phyloP scores from a whole-genome alignment of 2,329 filamentous ascomycete genomes.

The Fusarium solani-melongenae region DNA sequence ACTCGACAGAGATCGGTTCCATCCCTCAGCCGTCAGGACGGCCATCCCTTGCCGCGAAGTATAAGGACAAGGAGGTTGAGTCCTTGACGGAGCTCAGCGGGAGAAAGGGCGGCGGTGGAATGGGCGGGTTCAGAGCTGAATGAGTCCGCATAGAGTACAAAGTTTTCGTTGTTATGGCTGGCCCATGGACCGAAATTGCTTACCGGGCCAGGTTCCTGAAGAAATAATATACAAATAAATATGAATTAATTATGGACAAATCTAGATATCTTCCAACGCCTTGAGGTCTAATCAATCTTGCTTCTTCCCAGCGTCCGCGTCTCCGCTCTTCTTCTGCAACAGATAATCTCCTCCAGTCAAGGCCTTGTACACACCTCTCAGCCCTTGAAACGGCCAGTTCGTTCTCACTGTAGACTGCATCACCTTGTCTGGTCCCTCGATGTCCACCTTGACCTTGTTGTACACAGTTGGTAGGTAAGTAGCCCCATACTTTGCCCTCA shows the following conservation, averaged over 20 bases:
- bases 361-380: conserved; percentile 60
- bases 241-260: conserved; percentile 5
- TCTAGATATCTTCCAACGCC: neutral
- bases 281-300: conserved; percentile 8
- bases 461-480: conserved; percentile 71
- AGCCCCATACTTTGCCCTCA: conserved; percentile 69
- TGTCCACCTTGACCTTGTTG: conserved; percentile 71
- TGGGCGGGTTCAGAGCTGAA: conserved; percentile 47
- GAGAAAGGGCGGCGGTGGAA: conserved; percentile 38
- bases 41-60: conserved; percentile 19
- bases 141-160: no score
- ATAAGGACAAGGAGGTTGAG: conserved; percentile 38
- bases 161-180: neutral
- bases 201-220: conserved; percentile 1
- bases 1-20: conserved; percentile 24
- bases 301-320: neutral
- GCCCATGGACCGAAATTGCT: conserved; percentile 30
- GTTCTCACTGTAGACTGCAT: conserved; percentile 48
- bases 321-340: conserved; percentile 48
- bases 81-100: conserved; percentile 47
- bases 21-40: conserved; percentile 13
- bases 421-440: conserved; percentile 48
- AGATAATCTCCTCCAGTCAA: conserved; percentile 59
- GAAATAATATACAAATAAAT: conserved; percentile 6
- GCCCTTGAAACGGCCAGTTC: conserved; percentile 56